These are phyloP conservation scores for Sarocladium brachiariae DNA, from an alignment of 2,329 filamentous ascomycete species.

Conservation along the genomic window DNA sequence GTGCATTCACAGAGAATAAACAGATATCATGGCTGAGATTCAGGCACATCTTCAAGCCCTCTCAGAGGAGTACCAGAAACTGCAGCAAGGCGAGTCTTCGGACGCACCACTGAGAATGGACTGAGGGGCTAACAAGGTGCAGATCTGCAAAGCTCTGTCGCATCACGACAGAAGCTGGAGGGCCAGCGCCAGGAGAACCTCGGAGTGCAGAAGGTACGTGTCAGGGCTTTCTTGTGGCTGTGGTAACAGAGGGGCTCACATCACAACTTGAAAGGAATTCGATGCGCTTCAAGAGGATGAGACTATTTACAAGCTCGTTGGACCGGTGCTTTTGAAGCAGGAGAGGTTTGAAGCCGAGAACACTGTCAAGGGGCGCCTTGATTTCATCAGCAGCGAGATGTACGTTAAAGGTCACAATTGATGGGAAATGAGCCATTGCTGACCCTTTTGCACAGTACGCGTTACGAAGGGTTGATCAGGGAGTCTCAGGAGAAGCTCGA, in stretches of 20 bases:
- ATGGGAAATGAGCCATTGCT: no score
- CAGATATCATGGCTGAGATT: slow-evolving; percentile 54
- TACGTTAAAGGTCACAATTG: slow-evolving; percentile 46
- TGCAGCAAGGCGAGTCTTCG: slow-evolving; percentile 64
- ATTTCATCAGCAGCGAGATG: slow-evolving; percentile 94
- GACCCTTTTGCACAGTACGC: slow-evolving; percentile 21
- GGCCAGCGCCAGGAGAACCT: slow-evolving; percentile 91
- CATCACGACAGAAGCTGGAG: slow-evolving; percentile 83
- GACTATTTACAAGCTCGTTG: slow-evolving; percentile 92
- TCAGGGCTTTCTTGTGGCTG: neutral
- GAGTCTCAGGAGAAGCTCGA: slow-evolving; percentile 50
- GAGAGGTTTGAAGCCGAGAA: slow-evolving; percentile 84
- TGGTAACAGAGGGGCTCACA: slow-evolving; percentile 14
- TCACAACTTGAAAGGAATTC: slow-evolving; percentile 71
- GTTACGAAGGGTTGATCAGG: slow-evolving; percentile 45
- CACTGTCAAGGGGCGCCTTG: slow-evolving; percentile 82
- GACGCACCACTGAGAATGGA: neutral
- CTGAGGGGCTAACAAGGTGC: slow-evolving; percentile 7
- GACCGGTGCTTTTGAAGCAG: slow-evolving; percentile 89
- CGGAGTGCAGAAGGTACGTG: slow-evolving; percentile 68
- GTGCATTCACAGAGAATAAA: neutral
- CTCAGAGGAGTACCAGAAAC: slow-evolving; percentile 78
- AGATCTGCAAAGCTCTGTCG: slow-evolving; percentile 75
- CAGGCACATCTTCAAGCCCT: slow-evolving; percentile 75
- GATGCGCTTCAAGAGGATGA: slow-evolving; percentile 69